A percentile compares a stretch with the other conserved stretches of the same genome.
Conservation (phyloP, 1,284 basidiomycete genomes). For the Naganishia cerealis region DNA sequence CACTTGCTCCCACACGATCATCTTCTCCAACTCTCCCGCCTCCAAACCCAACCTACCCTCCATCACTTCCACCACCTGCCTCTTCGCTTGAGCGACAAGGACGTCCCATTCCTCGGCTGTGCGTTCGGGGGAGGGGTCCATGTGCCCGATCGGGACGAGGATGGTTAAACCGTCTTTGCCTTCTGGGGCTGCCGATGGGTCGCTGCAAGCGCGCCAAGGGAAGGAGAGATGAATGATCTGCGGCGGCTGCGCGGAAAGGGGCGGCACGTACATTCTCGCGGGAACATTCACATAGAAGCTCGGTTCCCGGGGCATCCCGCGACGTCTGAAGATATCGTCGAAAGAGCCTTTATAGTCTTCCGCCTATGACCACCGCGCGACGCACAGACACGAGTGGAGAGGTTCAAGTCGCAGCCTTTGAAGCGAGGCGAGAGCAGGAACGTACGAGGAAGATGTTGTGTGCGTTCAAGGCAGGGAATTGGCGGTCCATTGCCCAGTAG, state of each 20-base stretch:
- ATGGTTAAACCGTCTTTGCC: constrained; percentile 50
- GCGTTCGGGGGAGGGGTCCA: constrained; percentile 30
- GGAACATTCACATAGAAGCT: constrained; percentile 61
- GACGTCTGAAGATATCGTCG: constrained; percentile 59
- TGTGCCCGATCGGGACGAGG: constrained; percentile 48
- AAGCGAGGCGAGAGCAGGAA: not conserved
- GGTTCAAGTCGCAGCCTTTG: constrained; percentile 35
- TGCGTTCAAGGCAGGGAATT: constrained; percentile 55
- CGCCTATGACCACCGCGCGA: constrained; percentile 42
- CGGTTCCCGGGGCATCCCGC: constrained; percentile 58
- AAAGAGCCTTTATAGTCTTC: constrained; percentile 57
- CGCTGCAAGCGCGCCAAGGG: constrained; percentile 58
- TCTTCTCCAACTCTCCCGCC: constrained; percentile 38
- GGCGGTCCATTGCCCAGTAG: constrained; percentile 58
- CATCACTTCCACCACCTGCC: constrained; percentile 46
- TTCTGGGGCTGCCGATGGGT: constrained; percentile 46
- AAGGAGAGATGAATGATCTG: not conserved
- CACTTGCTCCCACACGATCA: constrained; percentile 49
- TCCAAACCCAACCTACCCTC: constrained; percentile 41
- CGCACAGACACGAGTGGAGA: constrained; percentile 34
- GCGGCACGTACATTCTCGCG: constrained; percentile 48
- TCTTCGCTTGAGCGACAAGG: constrained; percentile 43
- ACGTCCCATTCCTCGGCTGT: constrained; percentile 44
- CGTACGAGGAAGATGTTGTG: constrained; percentile 57
- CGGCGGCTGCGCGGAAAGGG: not conserved